phyloP scores from a whole-genome alignment of 1,139 yeast species.

The Candida freyschussii region DNA sequence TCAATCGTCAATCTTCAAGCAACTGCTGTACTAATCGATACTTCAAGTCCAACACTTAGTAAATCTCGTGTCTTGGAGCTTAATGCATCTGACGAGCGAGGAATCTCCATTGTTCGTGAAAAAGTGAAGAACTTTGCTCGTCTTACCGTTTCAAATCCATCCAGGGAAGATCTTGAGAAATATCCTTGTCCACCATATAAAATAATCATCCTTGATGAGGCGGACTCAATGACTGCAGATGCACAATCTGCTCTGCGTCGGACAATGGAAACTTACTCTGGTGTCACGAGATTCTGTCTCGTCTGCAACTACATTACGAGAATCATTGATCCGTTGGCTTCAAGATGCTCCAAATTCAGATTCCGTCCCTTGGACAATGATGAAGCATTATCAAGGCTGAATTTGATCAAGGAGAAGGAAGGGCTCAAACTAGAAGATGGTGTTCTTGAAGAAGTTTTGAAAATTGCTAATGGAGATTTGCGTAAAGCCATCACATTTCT shows the following conservation, averaged over 20 bases:
- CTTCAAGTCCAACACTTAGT: constrained; percentile 60
- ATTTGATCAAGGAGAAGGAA: constrained; percentile 49
- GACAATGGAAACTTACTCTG: constrained; percentile 93
- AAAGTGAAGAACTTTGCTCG: constrained; percentile 91
- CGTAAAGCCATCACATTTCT: constrained; percentile 88
- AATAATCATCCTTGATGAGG: constrained; percentile 82
- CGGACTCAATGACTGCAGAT: constrained; percentile 98
- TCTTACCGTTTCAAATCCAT: constrained; percentile 76
- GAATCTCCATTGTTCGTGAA: constrained; percentile 87
- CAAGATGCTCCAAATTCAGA: constrained; percentile 92
- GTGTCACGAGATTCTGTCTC: constrained; percentile 86
- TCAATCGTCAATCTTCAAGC: too few species aligned
- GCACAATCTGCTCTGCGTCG: constrained; percentile 94
- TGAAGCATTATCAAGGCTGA: constrained; percentile 64
- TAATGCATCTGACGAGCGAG: constrained; percentile 96
- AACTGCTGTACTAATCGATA: too few species aligned
- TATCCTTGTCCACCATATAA: constrained; percentile 97
- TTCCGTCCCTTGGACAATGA: constrained; percentile 71
- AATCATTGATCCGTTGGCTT: constrained; percentile 93
- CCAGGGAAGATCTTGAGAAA: constrained; percentile 55
- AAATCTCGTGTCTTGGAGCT: constrained; percentile 81
- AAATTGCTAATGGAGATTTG: constrained; percentile 79
- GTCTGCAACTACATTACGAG: constrained; percentile 95
- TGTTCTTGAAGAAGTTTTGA: constrained; percentile 58
- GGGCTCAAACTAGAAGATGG: constrained; percentile 42